Percentiles rank a stretch among this genome's conserved stretches.
phyloP scores from a whole-genome alignment of 2,329 filamentous ascomycete species.

The Dothiorella sarmentorum region DNA sequence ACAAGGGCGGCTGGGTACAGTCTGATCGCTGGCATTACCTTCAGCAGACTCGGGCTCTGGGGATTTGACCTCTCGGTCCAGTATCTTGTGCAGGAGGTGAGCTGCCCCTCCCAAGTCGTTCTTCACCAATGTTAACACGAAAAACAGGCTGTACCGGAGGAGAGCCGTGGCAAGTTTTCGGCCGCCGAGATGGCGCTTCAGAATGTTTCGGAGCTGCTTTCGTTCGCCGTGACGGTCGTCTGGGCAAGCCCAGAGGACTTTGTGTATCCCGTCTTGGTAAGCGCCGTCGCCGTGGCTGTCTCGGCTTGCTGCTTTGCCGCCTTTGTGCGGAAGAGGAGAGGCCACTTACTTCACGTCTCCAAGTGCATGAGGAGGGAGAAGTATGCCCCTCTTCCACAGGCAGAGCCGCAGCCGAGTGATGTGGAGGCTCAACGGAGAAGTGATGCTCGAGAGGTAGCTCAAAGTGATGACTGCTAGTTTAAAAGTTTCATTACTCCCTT shows the following conservation, averaged over 20 bases:
- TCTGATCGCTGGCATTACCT: constrained; percentile 40
- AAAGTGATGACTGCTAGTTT: too few species aligned
- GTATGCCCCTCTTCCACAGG: not conserved
- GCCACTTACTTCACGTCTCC: constrained; percentile 55
- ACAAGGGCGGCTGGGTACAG: constrained; percentile 17
- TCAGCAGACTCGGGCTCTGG: constrained; percentile 45
- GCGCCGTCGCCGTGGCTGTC: constrained; percentile 49
- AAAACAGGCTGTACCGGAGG: constrained; percentile 32
- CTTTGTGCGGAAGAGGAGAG: constrained; percentile 57
- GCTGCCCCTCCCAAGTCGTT: not conserved
- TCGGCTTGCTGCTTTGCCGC: constrained; percentile 53
- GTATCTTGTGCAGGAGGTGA: constrained; percentile 44
- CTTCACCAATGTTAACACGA: not conserved
- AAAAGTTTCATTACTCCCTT: too few species aligned
- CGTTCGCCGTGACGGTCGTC: constrained; percentile 63
- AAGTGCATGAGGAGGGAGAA: constrained; percentile 17
- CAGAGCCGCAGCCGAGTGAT: not conserved
- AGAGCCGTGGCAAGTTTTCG: constrained; percentile 63
- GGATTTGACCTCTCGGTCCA: constrained; percentile 48
- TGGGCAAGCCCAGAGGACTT: constrained; percentile 64
- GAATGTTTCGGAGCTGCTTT: constrained; percentile 66
- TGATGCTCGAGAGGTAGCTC: too few species aligned
- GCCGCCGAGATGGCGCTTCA: constrained; percentile 65
- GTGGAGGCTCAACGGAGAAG: not conserved
- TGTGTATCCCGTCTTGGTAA: constrained; percentile 59